phyloP scores from a whole-genome alignment of 495 filamentous ascomycete genomes.

The Hypoxylon cercidicola region DNA sequence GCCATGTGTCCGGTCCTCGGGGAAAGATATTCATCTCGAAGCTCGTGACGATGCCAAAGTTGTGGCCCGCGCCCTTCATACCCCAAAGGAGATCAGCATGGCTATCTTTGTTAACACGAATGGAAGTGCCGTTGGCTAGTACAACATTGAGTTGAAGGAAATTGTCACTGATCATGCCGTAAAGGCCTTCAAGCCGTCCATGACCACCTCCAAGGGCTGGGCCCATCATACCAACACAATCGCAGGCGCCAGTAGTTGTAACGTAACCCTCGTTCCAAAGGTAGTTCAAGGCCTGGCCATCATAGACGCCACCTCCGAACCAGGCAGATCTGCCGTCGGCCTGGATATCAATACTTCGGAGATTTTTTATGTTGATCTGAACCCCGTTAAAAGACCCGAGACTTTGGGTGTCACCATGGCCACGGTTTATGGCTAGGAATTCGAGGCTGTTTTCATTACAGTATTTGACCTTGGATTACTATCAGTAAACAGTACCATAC shows the following conservation, averaged over 20 bases:
- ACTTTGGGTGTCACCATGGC: neutral
- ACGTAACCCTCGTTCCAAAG: slow-evolving; percentile 55
- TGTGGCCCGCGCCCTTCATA: slow-evolving; percentile 62
- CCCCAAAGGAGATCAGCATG: slow-evolving; percentile 61
- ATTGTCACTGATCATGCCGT: slow-evolving; percentile 67
- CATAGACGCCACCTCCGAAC: slow-evolving; percentile 47
- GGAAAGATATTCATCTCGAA: neutral
- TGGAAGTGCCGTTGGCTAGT: slow-evolving; percentile 63
- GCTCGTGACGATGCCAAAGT: slow-evolving; percentile 48
- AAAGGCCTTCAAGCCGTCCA: slow-evolving; percentile 65
- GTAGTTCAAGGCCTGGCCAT: slow-evolving; percentile 13
- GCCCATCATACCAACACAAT: slow-evolving; percentile 64
- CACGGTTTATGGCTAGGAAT: too few species aligned
- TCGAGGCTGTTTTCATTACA: neutral
- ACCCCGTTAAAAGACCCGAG: slow-evolving; percentile 24
- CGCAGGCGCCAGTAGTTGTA: slow-evolving; percentile 44
- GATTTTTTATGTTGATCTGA: slow-evolving; percentile 15
- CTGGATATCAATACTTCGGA: slow-evolving; percentile 15
- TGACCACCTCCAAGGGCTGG: slow-evolving; percentile 70
- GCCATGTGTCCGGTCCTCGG: neutral
- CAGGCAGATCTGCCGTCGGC: slow-evolving; percentile 10
- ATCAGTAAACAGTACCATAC: too few species aligned
- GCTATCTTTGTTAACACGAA: slow-evolving; percentile 51
- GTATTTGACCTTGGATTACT: neutral
- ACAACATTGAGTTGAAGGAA: slow-evolving; percentile 67